Base-by-base conservation (phyloP, 306 rosid species). In the Acacia melanoxylon region DNA sequence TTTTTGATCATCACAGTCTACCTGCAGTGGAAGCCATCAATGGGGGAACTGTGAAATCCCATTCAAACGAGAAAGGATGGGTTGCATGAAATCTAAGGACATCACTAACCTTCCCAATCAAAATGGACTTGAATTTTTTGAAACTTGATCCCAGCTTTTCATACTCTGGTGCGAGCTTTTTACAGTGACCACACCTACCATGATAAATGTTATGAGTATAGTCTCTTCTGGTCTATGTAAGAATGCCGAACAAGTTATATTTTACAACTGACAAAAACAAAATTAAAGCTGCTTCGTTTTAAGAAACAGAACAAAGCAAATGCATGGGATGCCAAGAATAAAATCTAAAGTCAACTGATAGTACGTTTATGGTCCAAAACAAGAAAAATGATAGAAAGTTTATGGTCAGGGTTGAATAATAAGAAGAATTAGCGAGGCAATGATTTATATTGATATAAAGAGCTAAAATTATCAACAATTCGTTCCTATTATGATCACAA, bases 151-250 rank as follows among this genome's bases (percentile, higher is more conserved):
- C 98, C n/a, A 95, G 93, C 73, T 90, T 92, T 86, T 93, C 98
- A 84, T 76, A 95, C 69, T 95, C 98, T 3, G 97, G 98, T 10
- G 97, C 94, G 78, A 95, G 97, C 87, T 68, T 95, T 83, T 95
- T 93, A 87, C 98, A 91, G 76, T 95, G 99, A 16, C 98, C 99
- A 86, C 98, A 95, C 99, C 99, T 95, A 83, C 71, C 76, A 76
- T 9, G 6, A 15, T 41, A 15, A 66, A 56, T 25, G 59, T 45
- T 58, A 19, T 37, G 12, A 11, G 68, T 15, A 25, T 1, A 20
- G 65, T 25, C 35, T 14, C 15, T 3, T 42, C 11, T 10, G 12
- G 12, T 42, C 12, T 42, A 42, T 42, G 12, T 42, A 42, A 9
- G 46, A 42, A 42, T 10, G 46, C 13, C 13, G 3, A 42, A 42